phyloP scores from a whole-genome alignment of 2,329 filamentous ascomycete species.

The Plectosphaerella plurivora region DNA sequence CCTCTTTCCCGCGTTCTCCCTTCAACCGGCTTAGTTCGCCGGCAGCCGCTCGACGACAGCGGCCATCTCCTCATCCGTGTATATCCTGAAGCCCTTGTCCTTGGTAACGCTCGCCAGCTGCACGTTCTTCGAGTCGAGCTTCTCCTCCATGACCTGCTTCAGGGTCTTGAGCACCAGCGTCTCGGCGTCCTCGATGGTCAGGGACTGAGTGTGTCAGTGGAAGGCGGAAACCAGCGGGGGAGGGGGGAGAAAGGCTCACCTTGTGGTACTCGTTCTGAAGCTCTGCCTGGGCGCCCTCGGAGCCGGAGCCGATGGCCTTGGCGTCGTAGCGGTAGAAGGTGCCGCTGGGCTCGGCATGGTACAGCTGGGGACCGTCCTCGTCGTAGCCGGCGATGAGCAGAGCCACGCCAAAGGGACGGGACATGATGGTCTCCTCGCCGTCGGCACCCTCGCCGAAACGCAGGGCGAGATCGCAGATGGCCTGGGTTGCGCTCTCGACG shows the following conservation, averaged over 20 bases:
- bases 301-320: constrained; percentile 96
- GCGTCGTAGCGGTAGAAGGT: constrained; percentile 99
- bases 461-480: constrained; percentile 94
- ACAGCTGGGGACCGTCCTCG: constrained; percentile 93
- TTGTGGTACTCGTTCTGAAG: constrained; percentile 99
- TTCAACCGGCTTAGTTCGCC: constrained; percentile 44
- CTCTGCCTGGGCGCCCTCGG: constrained; percentile 95
- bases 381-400: constrained; percentile 95
- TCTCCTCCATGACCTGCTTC: constrained; percentile 99
- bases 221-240: background rate
- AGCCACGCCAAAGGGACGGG: constrained; percentile 91
- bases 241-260: constrained; percentile 30
- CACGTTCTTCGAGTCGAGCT: constrained; percentile 97
- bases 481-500: constrained; percentile 97
- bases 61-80: constrained; percentile 96
- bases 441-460: constrained; percentile 96
- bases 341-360: constrained; percentile 95
- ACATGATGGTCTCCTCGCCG: constrained; percentile 98
- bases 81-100: constrained; percentile 98
- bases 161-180: constrained; percentile 93
- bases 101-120: constrained; percentile 97
- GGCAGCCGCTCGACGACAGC: constrained; percentile 80
- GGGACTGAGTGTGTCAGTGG: constrained; percentile 49
- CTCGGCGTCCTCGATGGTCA: constrained; percentile 90
- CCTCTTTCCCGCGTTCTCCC: background rate